Conservation (phyloP, 73 alveolate species). For the Symbiodinium natans region DNA sequence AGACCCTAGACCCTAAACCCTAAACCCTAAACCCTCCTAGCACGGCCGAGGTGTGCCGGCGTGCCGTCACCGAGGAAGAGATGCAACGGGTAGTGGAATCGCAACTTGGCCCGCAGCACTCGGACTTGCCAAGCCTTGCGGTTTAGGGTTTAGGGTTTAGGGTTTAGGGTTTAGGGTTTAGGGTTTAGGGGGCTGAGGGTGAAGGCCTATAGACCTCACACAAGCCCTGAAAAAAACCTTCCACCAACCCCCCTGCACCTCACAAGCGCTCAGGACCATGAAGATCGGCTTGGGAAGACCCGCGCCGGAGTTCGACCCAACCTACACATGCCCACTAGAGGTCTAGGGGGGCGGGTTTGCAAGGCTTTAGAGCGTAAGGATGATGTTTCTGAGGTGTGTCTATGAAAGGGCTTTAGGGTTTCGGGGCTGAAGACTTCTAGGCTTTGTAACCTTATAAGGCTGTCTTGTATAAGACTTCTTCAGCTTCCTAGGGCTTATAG, state of each 20-base stretch:
- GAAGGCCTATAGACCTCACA: too few species aligned
- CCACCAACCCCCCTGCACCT: too few species aligned
- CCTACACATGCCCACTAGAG: slow-evolving; percentile 70
- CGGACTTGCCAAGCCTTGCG: too few species aligned
- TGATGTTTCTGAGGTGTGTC: too few species aligned
- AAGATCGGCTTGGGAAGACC: slow-evolving; percentile 51
- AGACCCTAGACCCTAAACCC: too few species aligned
- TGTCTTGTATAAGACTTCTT: too few species aligned
- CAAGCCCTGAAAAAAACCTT: too few species aligned
- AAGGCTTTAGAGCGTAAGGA: neutral
- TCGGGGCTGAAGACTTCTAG: neutral
- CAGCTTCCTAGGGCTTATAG: too few species aligned
- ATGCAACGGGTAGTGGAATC: slow-evolving; percentile 89
- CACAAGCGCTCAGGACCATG: slow-evolving; percentile 31
- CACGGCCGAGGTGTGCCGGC: slow-evolving; percentile 91
- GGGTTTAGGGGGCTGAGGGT: too few species aligned
- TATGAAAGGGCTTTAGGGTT: neutral
- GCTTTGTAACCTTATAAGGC: neutral
- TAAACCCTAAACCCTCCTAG: too few species aligned
- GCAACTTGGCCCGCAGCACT: neutral
- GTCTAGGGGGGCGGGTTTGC: neutral
- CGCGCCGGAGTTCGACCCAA: slow-evolving; percentile 81
- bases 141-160: too few species aligned
- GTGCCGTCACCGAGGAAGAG: slow-evolving; percentile 93
- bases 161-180: too few species aligned